Percentiles rank a stretch among this genome's conserved stretches.
phyloP scores from a whole-genome alignment of 441 rosid genomes.

The Brassica hybrid region DNA sequence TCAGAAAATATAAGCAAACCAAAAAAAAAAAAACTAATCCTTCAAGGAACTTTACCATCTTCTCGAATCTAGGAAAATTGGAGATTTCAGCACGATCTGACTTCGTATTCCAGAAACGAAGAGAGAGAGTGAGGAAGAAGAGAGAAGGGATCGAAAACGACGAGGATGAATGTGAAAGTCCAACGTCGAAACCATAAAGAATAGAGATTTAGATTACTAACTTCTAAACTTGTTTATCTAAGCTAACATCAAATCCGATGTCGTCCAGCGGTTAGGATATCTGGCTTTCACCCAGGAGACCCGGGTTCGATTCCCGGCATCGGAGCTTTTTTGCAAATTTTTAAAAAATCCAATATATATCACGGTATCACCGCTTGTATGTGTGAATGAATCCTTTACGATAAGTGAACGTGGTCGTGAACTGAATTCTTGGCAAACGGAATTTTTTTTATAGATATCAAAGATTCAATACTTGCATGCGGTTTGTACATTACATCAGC shows the following conservation, averaged over 20 bases:
- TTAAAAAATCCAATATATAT: not conserved
- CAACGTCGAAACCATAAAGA: not conserved
- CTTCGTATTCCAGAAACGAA: not conserved
- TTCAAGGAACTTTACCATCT: conserved; percentile 35
- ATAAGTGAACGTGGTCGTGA: too few species aligned
- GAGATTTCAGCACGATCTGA: not conserved
- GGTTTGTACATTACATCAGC: not conserved
- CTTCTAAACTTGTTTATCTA: too few species aligned
- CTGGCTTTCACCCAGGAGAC: conserved; percentile 89
- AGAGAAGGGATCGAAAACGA: conserved; percentile 9
- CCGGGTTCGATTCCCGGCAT: conserved; percentile 88
- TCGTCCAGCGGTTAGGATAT: conserved; percentile 88
- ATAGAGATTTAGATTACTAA: too few species aligned
- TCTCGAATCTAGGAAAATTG: conserved; percentile 5
- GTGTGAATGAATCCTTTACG: too few species aligned
- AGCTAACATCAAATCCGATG: conserved; percentile 45
- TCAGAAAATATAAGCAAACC: not conserved
- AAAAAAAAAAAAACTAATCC: not conserved
- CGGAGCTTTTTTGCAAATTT: conserved; percentile 37
- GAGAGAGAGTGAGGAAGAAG: not conserved
- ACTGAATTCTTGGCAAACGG: too few species aligned
- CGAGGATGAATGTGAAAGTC: not conserved
- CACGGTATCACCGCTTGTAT: too few species aligned
- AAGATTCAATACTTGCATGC: not conserved
- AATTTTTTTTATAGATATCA: too few species aligned